Evolutionary conservation across 192 early-diverging fungal species (phyloP).

Genomic region (Entophlyctis luteolus): DNA sequence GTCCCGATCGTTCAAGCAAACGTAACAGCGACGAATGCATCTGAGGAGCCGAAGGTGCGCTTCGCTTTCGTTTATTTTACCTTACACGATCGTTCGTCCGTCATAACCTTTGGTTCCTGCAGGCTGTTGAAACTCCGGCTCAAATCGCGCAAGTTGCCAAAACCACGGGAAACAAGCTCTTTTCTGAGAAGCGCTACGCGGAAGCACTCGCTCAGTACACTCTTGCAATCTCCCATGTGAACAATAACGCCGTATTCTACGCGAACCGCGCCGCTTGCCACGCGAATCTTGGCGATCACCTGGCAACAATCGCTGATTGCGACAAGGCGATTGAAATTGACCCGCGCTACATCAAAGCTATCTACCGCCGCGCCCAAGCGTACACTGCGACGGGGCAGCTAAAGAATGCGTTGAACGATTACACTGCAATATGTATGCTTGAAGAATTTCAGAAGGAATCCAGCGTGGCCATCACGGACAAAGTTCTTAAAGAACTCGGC

Average conservation of each 20-base stretch:
- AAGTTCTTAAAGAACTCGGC: slow-evolving; percentile 79
- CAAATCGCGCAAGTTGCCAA: slow-evolving; percentile 58
- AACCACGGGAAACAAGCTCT: slow-evolving; percentile 82
- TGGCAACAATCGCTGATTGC: slow-evolving; percentile 80
- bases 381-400: slow-evolving; percentile 51
- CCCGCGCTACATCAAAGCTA: slow-evolving; percentile 83
- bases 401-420: slow-evolving; percentile 55
- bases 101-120: not conserved
- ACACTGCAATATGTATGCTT: slow-evolving; percentile 72
- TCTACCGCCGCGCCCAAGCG: slow-evolving; percentile 67
- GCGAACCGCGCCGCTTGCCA: slow-evolving; percentile 95
- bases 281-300: slow-evolving; percentile 66
- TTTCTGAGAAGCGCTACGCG: slow-evolving; percentile 72
- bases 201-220: slow-evolving; percentile 86
- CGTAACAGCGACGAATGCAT: not conserved
- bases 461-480: slow-evolving; percentile 77
- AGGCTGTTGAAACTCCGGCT: not conserved
- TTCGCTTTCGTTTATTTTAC: not conserved
- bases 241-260: slow-evolving; percentile 73
- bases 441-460: slow-evolving; percentile 88
- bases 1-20: not conserved
- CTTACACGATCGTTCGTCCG: not conserved
- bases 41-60: not conserved
- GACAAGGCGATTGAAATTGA: slow-evolving; percentile 73
- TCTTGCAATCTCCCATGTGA: slow-evolving; percentile 76